These are phyloP conservation scores for Barnettozyma populi DNA, from an alignment of 805 yeast species.

Conservation along the genomic window DNA sequence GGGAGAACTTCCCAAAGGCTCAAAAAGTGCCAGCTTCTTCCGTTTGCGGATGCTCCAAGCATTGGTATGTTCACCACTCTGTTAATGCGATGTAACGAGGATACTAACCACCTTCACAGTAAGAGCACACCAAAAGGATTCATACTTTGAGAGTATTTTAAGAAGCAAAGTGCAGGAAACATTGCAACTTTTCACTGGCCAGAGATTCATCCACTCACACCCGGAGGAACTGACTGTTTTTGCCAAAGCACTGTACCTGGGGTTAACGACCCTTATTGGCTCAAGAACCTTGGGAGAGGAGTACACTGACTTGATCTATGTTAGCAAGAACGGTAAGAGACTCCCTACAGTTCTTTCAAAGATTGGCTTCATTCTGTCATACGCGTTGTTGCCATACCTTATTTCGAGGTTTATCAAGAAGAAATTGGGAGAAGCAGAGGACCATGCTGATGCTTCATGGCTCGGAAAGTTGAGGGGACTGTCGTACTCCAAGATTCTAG, in stretches of 20 bases:
- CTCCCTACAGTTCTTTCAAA: slow-evolving; percentile 45
- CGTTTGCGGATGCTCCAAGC: slow-evolving; percentile 83
- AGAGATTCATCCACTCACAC: slow-evolving; percentile 57
- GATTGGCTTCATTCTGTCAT: slow-evolving; percentile 53
- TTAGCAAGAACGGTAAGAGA: slow-evolving; percentile 43
- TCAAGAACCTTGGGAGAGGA: slow-evolving; percentile 90
- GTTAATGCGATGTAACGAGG: not conserved
- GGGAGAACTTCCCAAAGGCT: not conserved
- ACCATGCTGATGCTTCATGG: slow-evolving; percentile 5
- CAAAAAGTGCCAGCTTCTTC: slow-evolving; percentile 28
- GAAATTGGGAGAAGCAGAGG: slow-evolving; percentile 17
- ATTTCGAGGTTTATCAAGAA: slow-evolving; percentile 27
- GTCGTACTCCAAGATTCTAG: slow-evolving; percentile 43
- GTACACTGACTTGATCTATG: slow-evolving; percentile 77
- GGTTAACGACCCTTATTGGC: slow-evolving; percentile 69
- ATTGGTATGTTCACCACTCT: slow-evolving; percentile 47
- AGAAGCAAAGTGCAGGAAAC: slow-evolving; percentile 51
- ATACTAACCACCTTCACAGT: slow-evolving; percentile 34
- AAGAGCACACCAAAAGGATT: slow-evolving; percentile 87
- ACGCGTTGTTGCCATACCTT: slow-evolving; percentile 59
- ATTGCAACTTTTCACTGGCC: slow-evolving; percentile 50
- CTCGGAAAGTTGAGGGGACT: slow-evolving; percentile 16
- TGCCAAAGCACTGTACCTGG: slow-evolving; percentile 59
- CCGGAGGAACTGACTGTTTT: slow-evolving; percentile 55
- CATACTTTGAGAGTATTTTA: slow-evolving; percentile 56